Base-by-base conservation (phyloP, 2,329 filamentous ascomycete genomes). In the Exserohilum rostratum region DNA sequence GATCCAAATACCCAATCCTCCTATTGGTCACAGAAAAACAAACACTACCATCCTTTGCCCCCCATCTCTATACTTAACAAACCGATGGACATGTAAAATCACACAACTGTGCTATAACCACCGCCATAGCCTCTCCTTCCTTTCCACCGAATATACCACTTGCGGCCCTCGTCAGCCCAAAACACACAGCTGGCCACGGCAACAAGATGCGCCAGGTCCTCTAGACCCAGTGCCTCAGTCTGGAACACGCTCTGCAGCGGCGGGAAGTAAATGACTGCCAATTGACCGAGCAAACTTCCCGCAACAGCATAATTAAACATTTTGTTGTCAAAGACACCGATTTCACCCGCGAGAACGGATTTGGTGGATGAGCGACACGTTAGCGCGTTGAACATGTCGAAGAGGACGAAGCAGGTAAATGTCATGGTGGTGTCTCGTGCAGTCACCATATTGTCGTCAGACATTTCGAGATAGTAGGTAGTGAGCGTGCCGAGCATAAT, bases 321-420 rank as follows among this genome's bases (percentile, higher is more conserved):
- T 56, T 87, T 89, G 73, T 99, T 99, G 7, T 88, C 87, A 53
- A 95, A 90, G 11, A 96, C 75, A 7, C 89, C 86, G 46, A 96
- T 76, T 72, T 99, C 93, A 35, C 95, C 93, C 22, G 89, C 84
- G 3, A 99, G 83, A 5, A 99, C 82, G 10, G 90, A 96, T 75
- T 98, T 98, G 59, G 85, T 87, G 72, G 96, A 93, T 6, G 90
- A 96, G 43, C 95, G 90, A 77, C 95, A 99, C 13, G 91, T 89
- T 18, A 99, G 82, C 1, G 95, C 95, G 76, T 99, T 98, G 82
- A 98, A 97, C 95, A 99, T 99, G 81, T 99, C 95, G 76, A 98
- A 99, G 49, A 99, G 85, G 40, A 99, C 95, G 72, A 99, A 99
- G 77, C 93, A 96, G 5, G 95, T 99, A 73, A 99, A 99, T 0